These are phyloP conservation scores for Suillus weaverae DNA, from an alignment of 768 basidiomycete species.

Conservation along the genomic window DNA sequence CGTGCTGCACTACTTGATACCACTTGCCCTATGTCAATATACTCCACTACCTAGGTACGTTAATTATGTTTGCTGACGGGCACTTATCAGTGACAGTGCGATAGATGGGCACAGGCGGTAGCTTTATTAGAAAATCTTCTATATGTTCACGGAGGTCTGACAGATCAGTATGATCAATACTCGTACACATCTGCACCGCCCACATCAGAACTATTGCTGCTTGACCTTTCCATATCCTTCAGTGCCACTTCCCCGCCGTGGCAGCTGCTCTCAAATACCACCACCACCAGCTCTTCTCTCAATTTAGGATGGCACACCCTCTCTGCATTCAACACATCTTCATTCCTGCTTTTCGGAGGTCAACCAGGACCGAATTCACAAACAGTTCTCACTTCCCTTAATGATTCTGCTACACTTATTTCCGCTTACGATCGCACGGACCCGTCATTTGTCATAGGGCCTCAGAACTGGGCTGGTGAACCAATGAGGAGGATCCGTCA, in stretches of 20 bases:
- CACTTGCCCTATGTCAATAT: constrained; percentile 23
- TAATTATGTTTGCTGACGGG: background rate
- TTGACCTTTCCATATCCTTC: constrained; percentile 66
- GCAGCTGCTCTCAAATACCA: constrained; percentile 48
- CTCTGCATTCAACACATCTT: constrained; percentile 57
- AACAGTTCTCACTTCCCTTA: constrained; percentile 46
- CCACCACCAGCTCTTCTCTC: constrained; percentile 46
- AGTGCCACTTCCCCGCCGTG: constrained; percentile 65
- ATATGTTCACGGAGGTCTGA: constrained; percentile 80
- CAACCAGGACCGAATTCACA: constrained; percentile 60
- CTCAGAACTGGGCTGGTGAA: constrained; percentile 57
- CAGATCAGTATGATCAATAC: constrained; percentile 64
- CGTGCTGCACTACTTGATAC: constrained; percentile 16
- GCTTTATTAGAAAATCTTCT: constrained; percentile 58
- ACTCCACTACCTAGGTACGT: constrained; percentile 27
- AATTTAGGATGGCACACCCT: constrained; percentile 79
- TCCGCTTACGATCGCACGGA: constrained; percentile 37
- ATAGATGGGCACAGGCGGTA: constrained; percentile 83
- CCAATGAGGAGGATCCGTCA: constrained; percentile 81
- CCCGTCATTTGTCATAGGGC: constrained; percentile 50
- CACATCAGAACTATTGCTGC: constrained; percentile 64
- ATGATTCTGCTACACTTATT: constrained; percentile 67
- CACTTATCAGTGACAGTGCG: constrained; percentile 10
- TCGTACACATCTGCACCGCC: constrained; percentile 77
- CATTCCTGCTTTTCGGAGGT: constrained; percentile 74